Conservation (phyloP, 345 rosid genomes). For the Trapa incisa region DNA sequence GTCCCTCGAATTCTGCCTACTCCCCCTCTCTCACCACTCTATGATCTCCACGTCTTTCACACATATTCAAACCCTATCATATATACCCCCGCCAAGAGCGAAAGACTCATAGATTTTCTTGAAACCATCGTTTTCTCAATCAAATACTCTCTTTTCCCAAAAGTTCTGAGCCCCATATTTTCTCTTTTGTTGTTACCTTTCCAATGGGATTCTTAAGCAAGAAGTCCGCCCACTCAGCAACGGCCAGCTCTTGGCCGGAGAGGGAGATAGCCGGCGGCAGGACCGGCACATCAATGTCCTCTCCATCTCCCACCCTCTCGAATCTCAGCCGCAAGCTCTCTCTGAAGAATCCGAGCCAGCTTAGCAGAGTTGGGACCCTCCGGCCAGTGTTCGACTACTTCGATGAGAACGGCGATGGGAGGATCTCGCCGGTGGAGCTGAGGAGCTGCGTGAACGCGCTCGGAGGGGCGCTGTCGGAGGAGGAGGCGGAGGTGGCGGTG, state of each 20-base stretch:
- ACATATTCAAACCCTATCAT: neutral
- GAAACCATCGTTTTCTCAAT: neutral
- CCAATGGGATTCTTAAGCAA: neutral
- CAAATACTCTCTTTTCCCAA: neutral
- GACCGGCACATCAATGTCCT: neutral
- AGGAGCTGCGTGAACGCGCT: constrained; percentile 29
- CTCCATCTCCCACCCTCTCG: constrained; percentile 9
- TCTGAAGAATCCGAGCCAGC: constrained; percentile 12
- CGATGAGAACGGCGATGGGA: constrained; percentile 55
- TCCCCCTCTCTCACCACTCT: too few relatives aligned
- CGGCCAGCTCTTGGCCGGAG: constrained; percentile 7
- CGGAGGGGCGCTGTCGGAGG: constrained; percentile 38
- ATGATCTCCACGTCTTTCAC: constrained; percentile 6
- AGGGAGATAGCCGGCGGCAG: constrained; percentile 1
- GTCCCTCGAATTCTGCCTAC: too few relatives aligned
- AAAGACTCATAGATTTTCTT: neutral
- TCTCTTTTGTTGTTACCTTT: neutral
- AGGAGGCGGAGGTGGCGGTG: constrained; percentile 45
- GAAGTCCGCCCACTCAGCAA: neutral
- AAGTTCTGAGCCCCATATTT: neutral
- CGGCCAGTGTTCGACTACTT: constrained; percentile 36
- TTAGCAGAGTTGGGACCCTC: constrained; percentile 7
- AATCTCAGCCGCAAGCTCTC: constrained; percentile 21
- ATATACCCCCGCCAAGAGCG: neutral
- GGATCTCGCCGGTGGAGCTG: constrained; percentile 41